Base-by-base conservation (phyloP, 257 asterid species). In the Solanum medicagineum region DNA sequence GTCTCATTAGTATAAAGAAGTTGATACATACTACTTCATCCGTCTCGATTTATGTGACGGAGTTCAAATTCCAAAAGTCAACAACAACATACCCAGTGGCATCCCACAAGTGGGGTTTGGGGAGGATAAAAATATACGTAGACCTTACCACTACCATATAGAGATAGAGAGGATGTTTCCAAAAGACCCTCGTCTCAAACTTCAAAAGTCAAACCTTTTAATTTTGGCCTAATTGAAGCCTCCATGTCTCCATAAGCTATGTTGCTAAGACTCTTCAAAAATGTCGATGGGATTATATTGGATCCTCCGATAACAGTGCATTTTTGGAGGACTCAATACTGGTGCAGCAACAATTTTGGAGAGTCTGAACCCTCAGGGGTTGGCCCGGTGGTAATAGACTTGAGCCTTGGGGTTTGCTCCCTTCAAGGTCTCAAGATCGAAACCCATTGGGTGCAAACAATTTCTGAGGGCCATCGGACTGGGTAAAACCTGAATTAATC, bases 281-380 rank as follows among this genome's bases (percentile, higher is more conserved):
- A 65, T 26, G n/a, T 0, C 0, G n/a, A 65, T 7, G 0, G 5
- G 8, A 26, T 44, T 29, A 19, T 29, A 26, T 0, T 26, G 11
- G 6, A 29, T 26, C n/a, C 6, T 13, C 20, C 3, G 29, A 12
- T 1, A 22, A n/a, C 13, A 62, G 36, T 62, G 69, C 17, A 22
- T 22, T 62, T 57, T 22, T 10, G 69, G 16, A 60, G 17, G 19
- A 62, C 11, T 22, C 40, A 62, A 24, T 9, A 6, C 5, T 2
- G 45, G n/a, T 66, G 4, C 1, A 0, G 0, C 74, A 66, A 29
- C 6, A 66, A 14, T 66, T 66, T 66, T 66, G 3, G 36, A 32
- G 36, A 32, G 36, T 32, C 3, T 32, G 36, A 32, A 32, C 4
- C 36, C 36, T 32, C 4, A 32, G 36, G 4, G 36, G 36, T 32